These are phyloP conservation scores for Sporothrix pallida DNA, from an alignment of 2,329 filamentous ascomycete species.

Conservation along the genomic window DNA sequence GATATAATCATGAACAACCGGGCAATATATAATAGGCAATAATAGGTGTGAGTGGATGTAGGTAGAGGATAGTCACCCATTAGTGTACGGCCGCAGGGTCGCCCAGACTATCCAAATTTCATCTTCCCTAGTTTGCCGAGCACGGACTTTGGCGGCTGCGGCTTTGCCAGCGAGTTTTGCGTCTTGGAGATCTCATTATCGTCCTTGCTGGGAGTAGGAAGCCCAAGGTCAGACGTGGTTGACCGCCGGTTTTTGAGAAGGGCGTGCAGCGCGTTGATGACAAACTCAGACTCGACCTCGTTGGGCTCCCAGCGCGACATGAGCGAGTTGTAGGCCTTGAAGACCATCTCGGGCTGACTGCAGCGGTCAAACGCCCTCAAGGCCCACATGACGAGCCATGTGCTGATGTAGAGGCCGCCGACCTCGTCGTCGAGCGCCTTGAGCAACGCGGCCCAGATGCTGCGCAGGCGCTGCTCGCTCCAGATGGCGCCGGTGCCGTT, in stretches of 20 bases:
- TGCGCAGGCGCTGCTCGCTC: constrained; percentile 71
- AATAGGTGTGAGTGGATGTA: too few relatives aligned
- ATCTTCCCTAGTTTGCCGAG: not conserved
- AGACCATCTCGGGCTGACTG: constrained; percentile 56
- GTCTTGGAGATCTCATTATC: not conserved
- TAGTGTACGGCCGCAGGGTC: too few relatives aligned
- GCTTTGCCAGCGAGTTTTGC: too few relatives aligned
- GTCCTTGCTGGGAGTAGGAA: not conserved
- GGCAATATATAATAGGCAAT: not conserved
- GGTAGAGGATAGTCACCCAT: too few relatives aligned
- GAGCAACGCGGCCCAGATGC: constrained; percentile 70
- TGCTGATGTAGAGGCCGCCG: constrained; percentile 58
- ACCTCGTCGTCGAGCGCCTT: constrained; percentile 56
- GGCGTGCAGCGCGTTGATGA: constrained; percentile 54
- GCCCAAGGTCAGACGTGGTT: not conserved
- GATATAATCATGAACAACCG: not conserved
- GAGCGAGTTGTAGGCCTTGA: constrained; percentile 61
- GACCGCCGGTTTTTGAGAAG: constrained; percentile 45
- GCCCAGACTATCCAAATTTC: too few relatives aligned
- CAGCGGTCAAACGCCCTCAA: constrained; percentile 69
- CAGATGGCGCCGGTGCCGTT: constrained; percentile 67
- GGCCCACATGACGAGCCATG: constrained; percentile 66
- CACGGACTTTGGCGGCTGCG: not conserved
- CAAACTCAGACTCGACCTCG: constrained; percentile 51
- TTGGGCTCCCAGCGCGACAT: constrained; percentile 55